Conservation (phyloP, 306 rosid genomes). For the Sicyos edulis region DNA sequence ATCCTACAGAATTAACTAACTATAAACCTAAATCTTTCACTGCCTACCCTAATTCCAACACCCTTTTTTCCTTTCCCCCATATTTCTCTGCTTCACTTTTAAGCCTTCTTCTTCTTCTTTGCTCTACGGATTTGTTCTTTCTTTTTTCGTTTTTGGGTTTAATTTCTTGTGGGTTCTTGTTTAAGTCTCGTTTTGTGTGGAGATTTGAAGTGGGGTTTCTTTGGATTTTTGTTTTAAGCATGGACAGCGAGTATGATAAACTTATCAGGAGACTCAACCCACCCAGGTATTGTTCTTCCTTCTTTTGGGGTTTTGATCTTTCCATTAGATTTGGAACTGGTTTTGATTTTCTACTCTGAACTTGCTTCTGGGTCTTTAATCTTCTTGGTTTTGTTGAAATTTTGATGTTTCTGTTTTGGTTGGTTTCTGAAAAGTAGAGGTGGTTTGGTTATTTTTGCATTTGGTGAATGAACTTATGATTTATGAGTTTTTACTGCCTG, state of each 20-base stretch:
- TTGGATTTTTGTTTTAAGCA: neutral
- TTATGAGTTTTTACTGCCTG: neutral
- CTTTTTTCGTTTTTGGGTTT: neutral
- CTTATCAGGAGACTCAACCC: slow-evolving; percentile 61
- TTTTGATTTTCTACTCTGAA: neutral
- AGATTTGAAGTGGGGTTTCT: neutral
- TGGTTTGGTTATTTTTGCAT: neutral
- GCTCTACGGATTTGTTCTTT: neutral
- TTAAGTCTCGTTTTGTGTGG: neutral
- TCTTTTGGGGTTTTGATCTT: too few species aligned
- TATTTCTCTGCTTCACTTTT: slow-evolving; percentile 8
- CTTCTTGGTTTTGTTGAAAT: neutral
- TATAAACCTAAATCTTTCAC: too few species aligned
- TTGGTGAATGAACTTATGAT: too few species aligned
- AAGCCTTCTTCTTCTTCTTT: neutral
- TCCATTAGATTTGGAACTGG: neutral
- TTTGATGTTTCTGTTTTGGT: neutral
- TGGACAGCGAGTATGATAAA: slow-evolving; percentile 56
- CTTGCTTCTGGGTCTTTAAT: neutral
- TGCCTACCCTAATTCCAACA: too few species aligned
- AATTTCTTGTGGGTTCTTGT: neutral
- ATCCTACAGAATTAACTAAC: neutral
- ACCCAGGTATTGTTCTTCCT: slow-evolving; percentile 35
- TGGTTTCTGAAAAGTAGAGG: neutral
- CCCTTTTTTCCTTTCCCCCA: too few species aligned